Conservation (phyloP, 176 grass and related monocot genomes). For the Alloteropsis semialata region DNA sequence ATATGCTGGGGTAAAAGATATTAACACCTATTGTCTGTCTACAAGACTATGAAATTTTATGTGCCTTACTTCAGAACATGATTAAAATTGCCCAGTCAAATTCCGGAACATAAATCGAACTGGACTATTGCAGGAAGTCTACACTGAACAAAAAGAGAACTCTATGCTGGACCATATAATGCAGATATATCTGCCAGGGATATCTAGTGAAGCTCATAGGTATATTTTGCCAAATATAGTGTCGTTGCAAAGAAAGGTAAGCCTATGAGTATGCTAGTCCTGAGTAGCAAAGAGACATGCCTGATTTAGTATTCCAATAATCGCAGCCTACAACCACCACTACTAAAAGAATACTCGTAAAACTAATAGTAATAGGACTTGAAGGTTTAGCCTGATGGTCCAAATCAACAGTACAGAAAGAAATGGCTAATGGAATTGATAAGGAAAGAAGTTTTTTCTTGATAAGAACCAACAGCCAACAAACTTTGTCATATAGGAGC, state of each 20-base stretch:
- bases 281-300: neutral
- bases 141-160: neutral
- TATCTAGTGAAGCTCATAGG: neutral
- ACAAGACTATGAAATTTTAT: neutral
- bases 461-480: neutral
- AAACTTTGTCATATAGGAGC: neutral
- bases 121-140: neutral
- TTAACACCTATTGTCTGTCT: neutral
- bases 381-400: neutral
- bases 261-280: neutral
- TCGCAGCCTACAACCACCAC: neutral
- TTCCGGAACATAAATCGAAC: conserved; percentile 1
- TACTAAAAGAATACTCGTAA: neutral
- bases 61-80: neutral
- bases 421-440: neutral
- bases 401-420: neutral
- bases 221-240: conserved; percentile 21
- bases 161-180: neutral
- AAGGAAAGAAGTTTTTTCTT: neutral
- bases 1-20: neutral
- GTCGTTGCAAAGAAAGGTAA: neutral
- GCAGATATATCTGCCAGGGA: neutral
- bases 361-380: neutral
- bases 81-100: neutral
- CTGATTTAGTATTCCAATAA: conserved; percentile 6